A percentile compares a stretch with the other conserved stretches of the same genome.
These are phyloP conservation scores for Batkoa obscura DNA, from an alignment of 371 early-diverging fungal genomes.

Conservation along the genomic window DNA sequence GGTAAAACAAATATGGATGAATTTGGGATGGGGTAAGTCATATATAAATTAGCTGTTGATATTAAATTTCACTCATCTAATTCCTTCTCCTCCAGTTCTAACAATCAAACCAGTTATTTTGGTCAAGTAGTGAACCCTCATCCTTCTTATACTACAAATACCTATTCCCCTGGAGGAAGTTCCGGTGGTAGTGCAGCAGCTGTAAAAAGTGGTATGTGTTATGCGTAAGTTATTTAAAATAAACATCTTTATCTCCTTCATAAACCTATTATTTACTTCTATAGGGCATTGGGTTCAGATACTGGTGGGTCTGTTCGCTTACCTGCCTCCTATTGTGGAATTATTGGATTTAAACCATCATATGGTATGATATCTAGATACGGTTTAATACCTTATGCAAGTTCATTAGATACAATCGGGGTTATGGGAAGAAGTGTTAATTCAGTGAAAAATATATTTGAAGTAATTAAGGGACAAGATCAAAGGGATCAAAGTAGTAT, in stretches of 20 bases:
- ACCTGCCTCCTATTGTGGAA: constrained; percentile 85
- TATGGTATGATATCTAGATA: constrained; percentile 76
- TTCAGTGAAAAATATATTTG: constrained; percentile 32
- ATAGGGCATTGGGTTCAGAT: constrained; percentile 52
- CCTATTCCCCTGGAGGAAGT: constrained; percentile 53
- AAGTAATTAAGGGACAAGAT: constrained; percentile 32
- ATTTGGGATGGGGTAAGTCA: constrained; percentile 84
- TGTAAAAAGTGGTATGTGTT: constrained; percentile 57
- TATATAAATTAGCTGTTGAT: not conserved
- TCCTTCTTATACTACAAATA: too few relatives aligned
- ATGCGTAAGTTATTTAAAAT: constrained; percentile 29
- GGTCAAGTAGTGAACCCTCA: too few relatives aligned
- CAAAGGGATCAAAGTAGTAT: constrained; percentile 36
- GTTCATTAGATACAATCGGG: constrained; percentile 78
- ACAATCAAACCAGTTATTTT: too few relatives aligned
- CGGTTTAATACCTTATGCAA: constrained; percentile 75
- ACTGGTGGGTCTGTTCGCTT: constrained; percentile 88
- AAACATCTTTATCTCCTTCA: not conserved
- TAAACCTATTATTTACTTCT: not conserved
- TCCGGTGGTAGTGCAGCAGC: constrained; percentile 88
- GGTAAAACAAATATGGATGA: constrained; percentile 94
- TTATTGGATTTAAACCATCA: constrained; percentile 83
- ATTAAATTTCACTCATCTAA: too few relatives aligned
- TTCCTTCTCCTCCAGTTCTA: not conserved
- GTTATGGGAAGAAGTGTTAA: constrained; percentile 37